Conservation (phyloP, 139 green algal genomes). For the Astrephomene gubernaculifera region DNA sequence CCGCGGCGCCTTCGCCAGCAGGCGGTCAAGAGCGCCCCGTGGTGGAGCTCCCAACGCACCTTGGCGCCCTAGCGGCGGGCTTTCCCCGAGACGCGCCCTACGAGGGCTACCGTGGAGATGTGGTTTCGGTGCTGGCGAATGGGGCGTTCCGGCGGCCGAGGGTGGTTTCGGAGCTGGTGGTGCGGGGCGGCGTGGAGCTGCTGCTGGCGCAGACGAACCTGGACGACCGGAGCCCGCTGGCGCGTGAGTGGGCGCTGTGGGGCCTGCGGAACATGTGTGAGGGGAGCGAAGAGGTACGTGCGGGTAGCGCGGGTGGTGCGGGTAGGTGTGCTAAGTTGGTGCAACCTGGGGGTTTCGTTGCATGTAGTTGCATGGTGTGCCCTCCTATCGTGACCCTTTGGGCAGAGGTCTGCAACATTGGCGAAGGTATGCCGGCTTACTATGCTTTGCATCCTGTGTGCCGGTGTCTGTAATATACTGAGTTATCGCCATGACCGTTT, state of each 20-base stretch:
- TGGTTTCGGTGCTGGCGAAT: constrained; percentile 82
- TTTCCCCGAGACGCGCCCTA: constrained; percentile 59
- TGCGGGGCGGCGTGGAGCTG: constrained; percentile 66
- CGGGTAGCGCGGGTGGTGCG: not conserved
- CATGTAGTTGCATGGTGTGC: no score
- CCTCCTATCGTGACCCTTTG: no score
- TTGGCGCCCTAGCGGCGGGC: not conserved
- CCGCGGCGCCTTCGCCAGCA: not conserved
- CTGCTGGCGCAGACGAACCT: constrained; percentile 73
- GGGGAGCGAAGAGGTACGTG: constrained; percentile 63
- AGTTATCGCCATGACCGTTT: no score
- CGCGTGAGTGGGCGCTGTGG: constrained; percentile 93
- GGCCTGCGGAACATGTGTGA: constrained; percentile 91
- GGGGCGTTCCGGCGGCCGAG: constrained; percentile 38
- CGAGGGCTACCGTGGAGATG: constrained; percentile 75
- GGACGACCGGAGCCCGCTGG: constrained; percentile 75
- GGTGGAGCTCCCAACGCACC: constrained; percentile 3
- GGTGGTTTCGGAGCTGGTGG: constrained; percentile 53
- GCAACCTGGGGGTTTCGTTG: no score
- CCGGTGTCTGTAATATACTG: no score
- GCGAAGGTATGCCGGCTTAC: no score
- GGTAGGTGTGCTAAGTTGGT: no score
- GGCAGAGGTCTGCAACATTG: no score
- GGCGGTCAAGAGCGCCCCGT: not conserved
- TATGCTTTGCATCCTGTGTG: no score